Conservation (phyloP, 2,329 filamentous ascomycete genomes). For the Podosphaera fusca region DNA sequence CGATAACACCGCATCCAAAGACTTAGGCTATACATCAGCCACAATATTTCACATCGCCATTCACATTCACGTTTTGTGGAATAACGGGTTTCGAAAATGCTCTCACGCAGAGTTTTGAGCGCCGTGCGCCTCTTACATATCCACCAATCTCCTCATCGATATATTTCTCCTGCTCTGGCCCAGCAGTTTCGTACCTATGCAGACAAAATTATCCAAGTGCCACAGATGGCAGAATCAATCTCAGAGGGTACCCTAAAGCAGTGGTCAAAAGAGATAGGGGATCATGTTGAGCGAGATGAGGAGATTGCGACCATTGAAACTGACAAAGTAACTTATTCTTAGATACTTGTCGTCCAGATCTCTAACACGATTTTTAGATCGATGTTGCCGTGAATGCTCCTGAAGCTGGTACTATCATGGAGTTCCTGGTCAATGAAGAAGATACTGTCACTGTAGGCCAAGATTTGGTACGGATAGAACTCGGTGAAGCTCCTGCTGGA, state of each 20-base stretch:
- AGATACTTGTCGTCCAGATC: not conserved
- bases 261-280: slow-evolving; percentile 77
- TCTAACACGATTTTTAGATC: slow-evolving; percentile 34
- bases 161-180: slow-evolving; percentile 23
- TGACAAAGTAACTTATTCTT: slow-evolving; percentile 49
- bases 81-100: slow-evolving; percentile 11
- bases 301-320: slow-evolving; percentile 98
- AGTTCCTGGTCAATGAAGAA: slow-evolving; percentile 77
- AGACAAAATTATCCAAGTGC: slow-evolving; percentile 76
- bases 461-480: slow-evolving; percentile 66
- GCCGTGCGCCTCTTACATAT: slow-evolving; percentile 16
- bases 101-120: slow-evolving; percentile 14
- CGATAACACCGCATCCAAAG: too few species aligned
- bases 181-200: slow-evolving; percentile 41
- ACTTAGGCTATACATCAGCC: too few species aligned
- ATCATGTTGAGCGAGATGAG: slow-evolving; percentile 86
- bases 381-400: slow-evolving; percentile 93
- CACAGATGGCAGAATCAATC: slow-evolving; percentile 96
- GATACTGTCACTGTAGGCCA: slow-evolving; percentile 91
- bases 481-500: slow-evolving; percentile 38
- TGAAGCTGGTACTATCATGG: slow-evolving; percentile 72
- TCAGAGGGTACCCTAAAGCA: slow-evolving; percentile 93
- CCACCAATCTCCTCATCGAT: slow-evolving; percentile 13
- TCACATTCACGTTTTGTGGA: too few species aligned
- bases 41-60: too few species aligned